Conservation (phyloP, 2,329 filamentous ascomycete species). For the Colletotrichum zoysiae region DNA sequence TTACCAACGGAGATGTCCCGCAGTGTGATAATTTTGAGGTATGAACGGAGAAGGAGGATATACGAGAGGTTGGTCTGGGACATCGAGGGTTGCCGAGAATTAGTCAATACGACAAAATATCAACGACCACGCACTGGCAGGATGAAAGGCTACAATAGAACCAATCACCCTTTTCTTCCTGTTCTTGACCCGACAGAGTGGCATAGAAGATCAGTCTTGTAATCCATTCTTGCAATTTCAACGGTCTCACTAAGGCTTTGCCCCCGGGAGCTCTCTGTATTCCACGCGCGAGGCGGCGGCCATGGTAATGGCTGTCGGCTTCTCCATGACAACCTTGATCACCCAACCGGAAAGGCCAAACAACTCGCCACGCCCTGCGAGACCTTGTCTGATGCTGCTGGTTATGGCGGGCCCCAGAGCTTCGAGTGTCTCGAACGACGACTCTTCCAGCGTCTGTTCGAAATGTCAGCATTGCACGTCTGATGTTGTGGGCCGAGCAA, state of each 20-base stretch:
- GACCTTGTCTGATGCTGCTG: slow-evolving; percentile 58
- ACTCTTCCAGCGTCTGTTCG: slow-evolving; percentile 64
- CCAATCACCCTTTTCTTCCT: no score
- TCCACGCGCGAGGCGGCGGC: slow-evolving; percentile 80
- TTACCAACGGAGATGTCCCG: slow-evolving; percentile 82
- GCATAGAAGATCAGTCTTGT: not conserved
- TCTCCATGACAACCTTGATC: slow-evolving; percentile 74
- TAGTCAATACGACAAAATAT: not conserved
- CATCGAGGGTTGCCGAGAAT: not conserved
- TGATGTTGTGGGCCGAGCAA: not conserved
- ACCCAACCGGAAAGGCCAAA: slow-evolving; percentile 54
- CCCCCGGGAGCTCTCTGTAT: slow-evolving; percentile 34
- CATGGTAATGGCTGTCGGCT: slow-evolving; percentile 79
- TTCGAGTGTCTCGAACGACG: slow-evolving; percentile 73
- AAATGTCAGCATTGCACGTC: slow-evolving; percentile 7
- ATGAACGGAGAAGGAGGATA: not conserved
- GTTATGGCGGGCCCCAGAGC: slow-evolving; percentile 66
- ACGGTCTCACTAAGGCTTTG: slow-evolving; percentile 7
- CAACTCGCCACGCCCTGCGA: slow-evolving; percentile 45
- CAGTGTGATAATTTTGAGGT: slow-evolving; percentile 61
- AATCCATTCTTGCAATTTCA: not conserved
- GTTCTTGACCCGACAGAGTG: not conserved
- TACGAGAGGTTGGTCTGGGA: not conserved
- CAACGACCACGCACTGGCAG: not conserved
- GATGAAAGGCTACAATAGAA: not conserved